Evolutionary conservation across 768 basidiomycete species (phyloP), one percentile per base, ranked within the genome.

Genomic region (Obba rivulosa): DNA sequence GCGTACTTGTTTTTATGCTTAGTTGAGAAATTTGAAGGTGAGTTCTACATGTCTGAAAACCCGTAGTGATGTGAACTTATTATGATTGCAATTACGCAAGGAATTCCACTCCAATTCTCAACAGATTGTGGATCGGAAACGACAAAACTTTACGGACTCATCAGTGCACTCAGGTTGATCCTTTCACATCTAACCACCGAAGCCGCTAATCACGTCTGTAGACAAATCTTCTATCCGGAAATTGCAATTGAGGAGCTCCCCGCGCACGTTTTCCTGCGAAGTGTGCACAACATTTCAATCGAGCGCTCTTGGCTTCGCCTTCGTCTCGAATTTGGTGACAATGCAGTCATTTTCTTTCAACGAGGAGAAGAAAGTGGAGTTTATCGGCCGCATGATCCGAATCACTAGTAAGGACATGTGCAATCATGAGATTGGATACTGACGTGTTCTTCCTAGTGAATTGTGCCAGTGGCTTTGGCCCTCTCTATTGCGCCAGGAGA

Each of bases 51-150:
- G 31, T 3, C 10, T 14, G 43, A 18, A 11, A 9, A 14, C 4
- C 4, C 28, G 5, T 31, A 21, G 11, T 8, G 13, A 37, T 5
- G 9, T 10, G 41, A 8, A n/a, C 18, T 46, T 23, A 14, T 16
- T 8, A 48, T n/a, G n/a, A n/a, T n/a, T n/a, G n/a, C n/a, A 37
- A 4, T 42, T n/a, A 40, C 48, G 17, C 46, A 57, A 51, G 68
- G 70, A 0, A 55, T 69, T 9, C 68, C 69, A 4, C 10, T 67
- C 0, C 68, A 71, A 45, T 57, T 61, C 9, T 61, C 61, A 1
- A 68, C 64, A 0, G 71, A 73, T 40, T 68, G 65, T 52, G 65
- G 70, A 1, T 62, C 63, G 0, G 70, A 74, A 41, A 71, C 68
- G 0, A 68, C 63, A 1, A 43, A 31, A n/a, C n/a, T n/a, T n/a